Evolutionary conservation across 495 filamentous ascomycete species (phyloP), one percentile per base, ranked within the genome.

Genomic region (Lichina pygmaea): DNA sequence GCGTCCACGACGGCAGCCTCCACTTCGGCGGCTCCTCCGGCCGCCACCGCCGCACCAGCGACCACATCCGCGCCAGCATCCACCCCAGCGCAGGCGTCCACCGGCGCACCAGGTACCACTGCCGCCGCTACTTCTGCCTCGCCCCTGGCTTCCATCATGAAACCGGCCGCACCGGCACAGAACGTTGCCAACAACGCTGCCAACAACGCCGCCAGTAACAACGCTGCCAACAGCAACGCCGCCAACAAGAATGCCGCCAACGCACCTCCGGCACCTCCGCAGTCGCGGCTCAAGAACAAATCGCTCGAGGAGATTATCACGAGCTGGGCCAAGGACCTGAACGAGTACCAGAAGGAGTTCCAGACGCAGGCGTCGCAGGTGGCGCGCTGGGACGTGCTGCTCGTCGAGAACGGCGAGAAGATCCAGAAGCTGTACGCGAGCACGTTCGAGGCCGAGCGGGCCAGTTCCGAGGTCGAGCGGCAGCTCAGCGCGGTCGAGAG

Each of bases 261-360:
- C 24, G 24, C 24, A 24, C 24, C 24, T 24, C 24, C 1, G 24
- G 24, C 24, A 1, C 36, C 71, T 12, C 70, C 77, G 16, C 71
- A 82, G 52, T 86, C 86, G 2, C 81, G 89, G 10, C 64, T 99
- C 16, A 93, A 91, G 64, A 92, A 93, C 57, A 95, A 92, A 63
- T 91, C 86, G 0, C 95, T 99, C 86, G 89, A 95, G 54, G 91
- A 99, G 57, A 95, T 99, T 51, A 84, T 99, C 53, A 93, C 80
- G n/a, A 73, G 82, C 13, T 99, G 91, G 91, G 89, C 89, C 0
- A 78, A 81, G 0, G 89, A 95, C 55, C 70, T 95, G 31, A 75
- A 81, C 47, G 89, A 91, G 54, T 93, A 95, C 55, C 86, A 94
- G 56, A 84, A 86, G 55, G 81, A 93, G 41, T 99, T 95, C 64